These are phyloP conservation scores for Fusarium robinianum DNA, from an alignment of 2,329 filamentous ascomycete species.

Conservation along the genomic window DNA sequence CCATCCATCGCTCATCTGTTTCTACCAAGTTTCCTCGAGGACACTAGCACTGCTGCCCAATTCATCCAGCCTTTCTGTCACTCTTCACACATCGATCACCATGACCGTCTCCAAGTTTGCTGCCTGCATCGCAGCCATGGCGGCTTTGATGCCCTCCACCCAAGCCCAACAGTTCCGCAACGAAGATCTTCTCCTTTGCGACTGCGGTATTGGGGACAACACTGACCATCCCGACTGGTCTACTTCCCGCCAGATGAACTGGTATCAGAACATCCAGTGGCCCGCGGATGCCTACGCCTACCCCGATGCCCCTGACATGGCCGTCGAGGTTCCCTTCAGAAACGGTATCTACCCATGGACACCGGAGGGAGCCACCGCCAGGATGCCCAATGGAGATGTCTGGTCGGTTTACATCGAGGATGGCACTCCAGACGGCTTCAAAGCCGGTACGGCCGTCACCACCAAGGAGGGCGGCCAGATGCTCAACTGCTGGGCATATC, in stretches of 20 bases:
- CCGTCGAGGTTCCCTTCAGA: conserved; percentile 46
- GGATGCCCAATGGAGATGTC: conserved; percentile 45
- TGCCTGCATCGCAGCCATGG: conserved; percentile 24
- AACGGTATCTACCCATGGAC: conserved; percentile 48
- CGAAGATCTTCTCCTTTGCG: conserved; percentile 48
- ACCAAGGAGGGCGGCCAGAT: conserved; percentile 46
- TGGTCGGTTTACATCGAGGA: conserved; percentile 51
- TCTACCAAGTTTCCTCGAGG: no score
- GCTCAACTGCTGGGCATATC: conserved; percentile 49
- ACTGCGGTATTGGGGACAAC: conserved; percentile 50
- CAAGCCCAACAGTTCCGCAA: conserved; percentile 37
- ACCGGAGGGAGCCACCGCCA: conserved; percentile 44
- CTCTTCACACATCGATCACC: no score
- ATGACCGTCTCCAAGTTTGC: conserved; percentile 36
- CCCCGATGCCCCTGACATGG: conserved; percentile 45
- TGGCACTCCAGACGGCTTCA: conserved; percentile 46
- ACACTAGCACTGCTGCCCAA: neutral
- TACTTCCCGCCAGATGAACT: conserved; percentile 51
- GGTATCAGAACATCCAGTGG: conserved; percentile 48
- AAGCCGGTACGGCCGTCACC: conserved; percentile 47
- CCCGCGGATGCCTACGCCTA: conserved; percentile 41
- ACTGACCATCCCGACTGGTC: conserved; percentile 47
- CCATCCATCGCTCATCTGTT: neutral
- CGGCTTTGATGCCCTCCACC: conserved; percentile 29
- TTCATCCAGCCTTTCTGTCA: no score